Conservation (phyloP, 768 basidiomycete genomes). For the Termitomyces eurrhizus region DNA sequence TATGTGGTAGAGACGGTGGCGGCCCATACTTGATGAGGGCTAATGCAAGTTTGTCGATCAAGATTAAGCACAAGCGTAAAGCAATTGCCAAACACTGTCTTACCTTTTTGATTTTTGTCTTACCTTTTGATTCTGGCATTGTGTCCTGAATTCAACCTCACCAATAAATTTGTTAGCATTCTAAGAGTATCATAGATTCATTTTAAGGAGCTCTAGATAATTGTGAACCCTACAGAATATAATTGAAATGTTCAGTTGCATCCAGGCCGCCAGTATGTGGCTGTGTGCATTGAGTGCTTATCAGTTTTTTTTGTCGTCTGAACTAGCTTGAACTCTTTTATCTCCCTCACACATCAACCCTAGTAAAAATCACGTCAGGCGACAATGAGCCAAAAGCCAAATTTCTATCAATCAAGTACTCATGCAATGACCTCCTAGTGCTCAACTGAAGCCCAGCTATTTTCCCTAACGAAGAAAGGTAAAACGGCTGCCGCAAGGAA, state of each 20-base stretch:
- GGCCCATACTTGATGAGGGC: not conserved
- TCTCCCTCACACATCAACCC: too few species aligned
- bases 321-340: too few species aligned
- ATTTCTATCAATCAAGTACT: too few species aligned
- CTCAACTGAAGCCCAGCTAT: too few species aligned
- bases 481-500: too few species aligned
- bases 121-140: not conserved
- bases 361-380: too few species aligned
- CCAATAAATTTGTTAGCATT: not conserved
- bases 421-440: too few species aligned
- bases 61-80: not conserved
- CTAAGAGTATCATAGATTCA: not conserved
- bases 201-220: not conserved
- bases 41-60: not conserved
- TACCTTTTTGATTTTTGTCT: not conserved
- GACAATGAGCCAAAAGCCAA: too few species aligned
- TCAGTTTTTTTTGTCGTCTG: not conserved
- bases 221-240: not conserved
- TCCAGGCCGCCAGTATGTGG: not conserved
- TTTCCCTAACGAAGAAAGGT: too few species aligned
- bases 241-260: not conserved
- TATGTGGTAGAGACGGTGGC: not conserved
- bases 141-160: not conserved
- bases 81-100: not conserved
- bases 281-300: not conserved